Evolutionary conservation across 139 green algal genomes (phyloP), one percentile per base, ranked within the genome.

Genomic region (Gonium pectorale): DNA sequence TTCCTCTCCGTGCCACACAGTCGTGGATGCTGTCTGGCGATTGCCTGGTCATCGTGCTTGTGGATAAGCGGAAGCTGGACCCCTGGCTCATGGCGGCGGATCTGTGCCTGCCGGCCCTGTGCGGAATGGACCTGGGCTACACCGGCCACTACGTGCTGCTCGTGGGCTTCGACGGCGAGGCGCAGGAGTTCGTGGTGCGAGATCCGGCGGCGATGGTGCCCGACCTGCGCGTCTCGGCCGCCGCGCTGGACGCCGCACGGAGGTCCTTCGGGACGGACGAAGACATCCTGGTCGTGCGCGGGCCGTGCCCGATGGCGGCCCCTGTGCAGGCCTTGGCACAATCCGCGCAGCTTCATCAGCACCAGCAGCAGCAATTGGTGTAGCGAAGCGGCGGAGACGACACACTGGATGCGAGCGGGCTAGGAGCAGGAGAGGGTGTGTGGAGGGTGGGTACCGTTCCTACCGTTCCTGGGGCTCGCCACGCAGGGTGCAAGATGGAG

Each of bases 31-130:
- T 92, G 11, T 78, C 44, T 1, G 92, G 92, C n/a, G 2, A 35
- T n/a, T 92, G 90, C 72, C 60, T 98, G 24, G 83, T 94, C 31
- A 93, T 98, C 9, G 88, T 89, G 29, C 90, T 98, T 7, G 93
- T 98, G 31, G 96, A 98, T 89, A 98, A 96, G 86, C 60, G 88
- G 1, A 93, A 92, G 64, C 81, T 97, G 64, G 86, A 88, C 69
- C 68, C 71, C 38, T 78, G 51, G 86, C 82, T 62, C 29, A 22
- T 3, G 33, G 49, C 63, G 5, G 72, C 46, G 24, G 66, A 75
- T 38, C n/a, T 75, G 59, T 67, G 60, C 62, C 44, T 78, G 35
- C 49, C 70, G 22, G 43, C 60, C 15, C 75, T 87, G 35, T 83
- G 71, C 49, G 72, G 70, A 62, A 79, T 81, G 70, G 74, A 78